A percentile compares a stretch with the other conserved stretches of the same genome.
phyloP scores from a whole-genome alignment of 106 monocot genomes.

The Dendrobium chrysotoxum region DNA sequence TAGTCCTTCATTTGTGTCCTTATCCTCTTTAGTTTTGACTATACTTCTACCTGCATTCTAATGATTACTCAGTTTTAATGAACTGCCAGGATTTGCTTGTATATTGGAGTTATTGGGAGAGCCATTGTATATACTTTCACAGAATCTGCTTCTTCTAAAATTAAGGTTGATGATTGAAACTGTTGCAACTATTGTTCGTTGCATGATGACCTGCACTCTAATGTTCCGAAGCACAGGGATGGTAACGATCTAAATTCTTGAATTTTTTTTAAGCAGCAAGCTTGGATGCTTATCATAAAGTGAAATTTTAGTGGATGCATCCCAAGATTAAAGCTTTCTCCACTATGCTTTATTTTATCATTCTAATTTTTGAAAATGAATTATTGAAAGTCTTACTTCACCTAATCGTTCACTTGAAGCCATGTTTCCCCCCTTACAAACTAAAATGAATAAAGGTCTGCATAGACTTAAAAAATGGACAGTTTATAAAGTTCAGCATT shows the following conservation, averaged over 20 bases:
- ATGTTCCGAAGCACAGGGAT: constrained; percentile 30
- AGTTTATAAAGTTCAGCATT: neutral
- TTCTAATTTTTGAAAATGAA: neutral
- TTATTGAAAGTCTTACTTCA: neutral
- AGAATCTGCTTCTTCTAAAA: constrained; percentile 79
- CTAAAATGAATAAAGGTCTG: neutral
- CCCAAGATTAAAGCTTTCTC: neutral
- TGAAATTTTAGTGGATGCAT: neutral
- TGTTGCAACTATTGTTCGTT: constrained; percentile 68
- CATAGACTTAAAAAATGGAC: neutral
- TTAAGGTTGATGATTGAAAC: constrained; percentile 78
- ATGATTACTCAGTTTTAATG: constrained; percentile 7
- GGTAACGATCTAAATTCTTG: constrained; percentile 34
- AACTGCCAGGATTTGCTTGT: constrained; percentile 82
- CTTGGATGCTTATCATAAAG: neutral
- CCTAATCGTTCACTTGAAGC: neutral
- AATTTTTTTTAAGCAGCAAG: constrained; percentile 2
- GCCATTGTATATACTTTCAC: constrained; percentile 90
- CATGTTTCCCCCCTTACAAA: neutral
- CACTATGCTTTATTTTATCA: neutral
- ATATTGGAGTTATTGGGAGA: constrained; percentile 88
- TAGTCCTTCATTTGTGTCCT: neutral
- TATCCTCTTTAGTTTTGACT: neutral
- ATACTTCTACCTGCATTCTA: constrained; percentile 6
- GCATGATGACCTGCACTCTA: constrained; percentile 58